These are phyloP conservation scores for Liquidambar formosana DNA, from an alignment of 164 flowering plant species.

Conservation along the genomic window DNA sequence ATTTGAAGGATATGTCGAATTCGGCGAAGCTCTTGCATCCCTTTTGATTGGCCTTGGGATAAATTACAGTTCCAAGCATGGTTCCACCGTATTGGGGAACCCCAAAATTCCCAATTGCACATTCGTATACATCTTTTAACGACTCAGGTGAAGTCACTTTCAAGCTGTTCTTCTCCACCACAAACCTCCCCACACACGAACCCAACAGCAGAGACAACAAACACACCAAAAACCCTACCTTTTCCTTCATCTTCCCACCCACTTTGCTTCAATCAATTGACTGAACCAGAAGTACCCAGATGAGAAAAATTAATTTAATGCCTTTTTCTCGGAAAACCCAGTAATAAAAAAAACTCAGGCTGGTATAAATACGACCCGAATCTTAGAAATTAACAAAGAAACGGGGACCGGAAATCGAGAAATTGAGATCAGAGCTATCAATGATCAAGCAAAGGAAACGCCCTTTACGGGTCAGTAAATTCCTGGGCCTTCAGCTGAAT, in stretches of 20 bases:
- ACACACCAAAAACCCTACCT: conserved; percentile 37
- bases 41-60: conserved; percentile 73
- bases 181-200: conserved; percentile 63
- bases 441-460: too few relatives aligned
- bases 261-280: conserved; percentile 9
- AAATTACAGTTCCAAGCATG: conserved; percentile 68
- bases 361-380: not conserved
- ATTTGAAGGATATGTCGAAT: conserved; percentile 58
- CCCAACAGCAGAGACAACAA: conserved; percentile 40
- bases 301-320: not conserved
- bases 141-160: conserved; percentile 72
- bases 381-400: not conserved
- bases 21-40: conserved; percentile 71
- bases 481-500: not conserved
- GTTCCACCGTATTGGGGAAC: conserved; percentile 95
- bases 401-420: not conserved
- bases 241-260: conserved; percentile 38
- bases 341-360: not conserved
- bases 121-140: conserved; percentile 66
- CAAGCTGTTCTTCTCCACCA: conserved; percentile 95
- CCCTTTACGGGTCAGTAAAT: not conserved
- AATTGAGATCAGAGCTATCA: too few relatives aligned
- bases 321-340: conserved; percentile 4
- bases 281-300: conserved; percentile 15
- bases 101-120: conserved; percentile 95